These are phyloP conservation scores for Rhododendron williamsianum DNA, from an alignment of 148 eudicot species.

Conservation along the genomic window DNA sequence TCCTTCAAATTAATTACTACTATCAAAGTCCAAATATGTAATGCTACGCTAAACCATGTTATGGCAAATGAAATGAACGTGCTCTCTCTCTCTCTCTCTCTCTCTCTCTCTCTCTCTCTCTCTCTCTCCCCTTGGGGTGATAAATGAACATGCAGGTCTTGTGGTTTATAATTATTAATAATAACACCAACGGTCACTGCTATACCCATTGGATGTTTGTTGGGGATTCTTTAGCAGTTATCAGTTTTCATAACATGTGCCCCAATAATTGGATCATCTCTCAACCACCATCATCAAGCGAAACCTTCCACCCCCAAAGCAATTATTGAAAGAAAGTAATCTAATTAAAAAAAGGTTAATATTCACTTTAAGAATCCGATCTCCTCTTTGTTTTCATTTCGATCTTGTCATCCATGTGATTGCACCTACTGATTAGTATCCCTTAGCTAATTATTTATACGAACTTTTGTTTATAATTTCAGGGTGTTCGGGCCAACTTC, in stretches of 20 bases:
- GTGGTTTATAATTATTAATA: not conserved
- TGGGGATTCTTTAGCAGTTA: slow-evolving; percentile 12
- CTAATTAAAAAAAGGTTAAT: not conserved
- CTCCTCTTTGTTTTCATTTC: slow-evolving; percentile 1
- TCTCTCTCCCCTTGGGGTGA: not conserved
- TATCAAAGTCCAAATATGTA: not conserved
- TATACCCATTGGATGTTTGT: not conserved
- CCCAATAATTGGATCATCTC: slow-evolving; percentile 27
- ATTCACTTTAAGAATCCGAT: not conserved
- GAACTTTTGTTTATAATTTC: not conserved
- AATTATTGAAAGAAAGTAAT: not conserved
- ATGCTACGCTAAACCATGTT: not conserved
- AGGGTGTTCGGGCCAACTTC: not conserved
- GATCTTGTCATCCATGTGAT: slow-evolving; percentile 17
- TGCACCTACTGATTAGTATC: slow-evolving; percentile 11
- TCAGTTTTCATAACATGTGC: slow-evolving; percentile 20
- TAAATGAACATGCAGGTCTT: not conserved
- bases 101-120: not conserved
- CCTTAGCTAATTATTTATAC: slow-evolving; percentile 2
- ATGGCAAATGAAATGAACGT: not conserved
- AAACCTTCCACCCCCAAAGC: not conserved
- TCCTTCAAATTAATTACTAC: not conserved
- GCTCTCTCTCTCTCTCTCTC: not conserved
- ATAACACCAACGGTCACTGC: not conserved
- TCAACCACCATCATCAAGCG: slow-evolving; percentile 2